These are phyloP conservation scores for Rhizopogon hawkerae DNA, from an alignment of 1,284 basidiomycete genomes.

Conservation along the genomic window DNA sequence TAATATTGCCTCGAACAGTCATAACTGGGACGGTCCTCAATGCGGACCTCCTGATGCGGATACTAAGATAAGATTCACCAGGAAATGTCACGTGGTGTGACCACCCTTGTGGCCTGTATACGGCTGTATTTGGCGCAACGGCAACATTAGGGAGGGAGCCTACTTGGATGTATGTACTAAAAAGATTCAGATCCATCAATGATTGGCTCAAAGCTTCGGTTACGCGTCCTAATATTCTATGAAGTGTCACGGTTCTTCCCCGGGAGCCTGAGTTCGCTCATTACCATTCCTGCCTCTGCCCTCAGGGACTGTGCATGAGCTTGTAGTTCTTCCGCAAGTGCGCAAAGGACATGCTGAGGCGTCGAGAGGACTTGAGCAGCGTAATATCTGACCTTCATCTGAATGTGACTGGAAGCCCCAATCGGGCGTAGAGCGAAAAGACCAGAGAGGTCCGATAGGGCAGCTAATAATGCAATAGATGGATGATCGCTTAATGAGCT, in stretches of 20 bases:
- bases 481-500: conserved; percentile 15
- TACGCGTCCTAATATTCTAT: not conserved
- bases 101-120: too few relatives aligned
- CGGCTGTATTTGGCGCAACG: too few relatives aligned
- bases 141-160: too few relatives aligned
- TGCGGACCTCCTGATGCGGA: not conserved
- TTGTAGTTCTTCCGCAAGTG: conserved; percentile 35
- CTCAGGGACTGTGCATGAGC: not conserved
- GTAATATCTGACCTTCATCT: conserved; percentile 31
- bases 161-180: too few relatives aligned
- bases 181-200: not conserved
- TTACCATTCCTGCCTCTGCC: not conserved
- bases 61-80: too few relatives aligned
- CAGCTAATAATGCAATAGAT: conserved; percentile 15
- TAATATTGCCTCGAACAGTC: not conserved
- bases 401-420: conserved; percentile 7
- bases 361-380: conserved; percentile 33
- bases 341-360: conserved; percentile 27
- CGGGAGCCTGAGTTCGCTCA: not conserved
- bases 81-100: too few relatives aligned
- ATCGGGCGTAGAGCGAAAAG: conserved; percentile 16
- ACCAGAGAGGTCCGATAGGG: conserved; percentile 19
- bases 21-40: conserved; percentile 2
- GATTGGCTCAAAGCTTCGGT: not conserved
- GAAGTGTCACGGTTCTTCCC: not conserved